phyloP scores from a whole-genome alignment of 2,329 filamentous ascomycete species.

The Nannizziopsis barbatae region DNA sequence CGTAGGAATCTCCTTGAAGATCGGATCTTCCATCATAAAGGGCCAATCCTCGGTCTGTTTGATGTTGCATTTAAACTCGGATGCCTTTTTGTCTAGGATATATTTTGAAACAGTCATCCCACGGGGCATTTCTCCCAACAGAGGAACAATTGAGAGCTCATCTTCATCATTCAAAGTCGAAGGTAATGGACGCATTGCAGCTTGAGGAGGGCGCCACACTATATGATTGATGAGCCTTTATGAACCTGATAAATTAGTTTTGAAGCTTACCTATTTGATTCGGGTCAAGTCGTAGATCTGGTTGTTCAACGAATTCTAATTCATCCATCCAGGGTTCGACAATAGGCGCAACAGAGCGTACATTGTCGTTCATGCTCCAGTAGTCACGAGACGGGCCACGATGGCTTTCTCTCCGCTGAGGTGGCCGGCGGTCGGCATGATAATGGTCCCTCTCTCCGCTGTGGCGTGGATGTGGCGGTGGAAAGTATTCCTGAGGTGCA shows the following conservation, averaged over 20 bases:
- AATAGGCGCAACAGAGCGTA: conserved; percentile 8
- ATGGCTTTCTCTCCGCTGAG: conserved; percentile 7
- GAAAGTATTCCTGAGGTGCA: conserved; percentile 14
- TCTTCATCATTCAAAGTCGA: conserved; percentile 21
- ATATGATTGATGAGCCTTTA: conserved; percentile 13
- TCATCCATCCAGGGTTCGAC: conserved; percentile 17
- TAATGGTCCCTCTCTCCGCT: conserved; percentile 10
- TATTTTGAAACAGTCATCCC: conserved; percentile 42
- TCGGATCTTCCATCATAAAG: conserved; percentile 39
- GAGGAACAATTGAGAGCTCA: conserved; percentile 19
- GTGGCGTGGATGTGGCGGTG: conserved; percentile 6
- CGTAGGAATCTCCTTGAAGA: conserved; percentile 38
- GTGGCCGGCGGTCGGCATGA: conserved; percentile 6
- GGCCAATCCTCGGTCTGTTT: conserved; percentile 42
- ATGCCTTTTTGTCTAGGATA: conserved; percentile 33
- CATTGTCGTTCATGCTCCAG: conserved; percentile 10
- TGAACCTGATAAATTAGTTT: conserved; percentile 1
- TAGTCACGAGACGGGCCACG: conserved; percentile 9
- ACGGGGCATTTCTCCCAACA: conserved; percentile 16
- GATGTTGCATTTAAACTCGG: conserved; percentile 38
- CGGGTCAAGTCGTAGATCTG: conserved; percentile 9
- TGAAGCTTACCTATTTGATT: conserved; percentile 15
- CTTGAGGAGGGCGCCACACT: conserved; percentile 18
- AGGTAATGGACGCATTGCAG: conserved; percentile 22
- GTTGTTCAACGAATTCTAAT: conserved; percentile 13